These are phyloP conservation scores for Globisporangium rhizosaccharum DNA, from an alignment of 352 stramenopile species.

Conservation along the genomic window DNA sequence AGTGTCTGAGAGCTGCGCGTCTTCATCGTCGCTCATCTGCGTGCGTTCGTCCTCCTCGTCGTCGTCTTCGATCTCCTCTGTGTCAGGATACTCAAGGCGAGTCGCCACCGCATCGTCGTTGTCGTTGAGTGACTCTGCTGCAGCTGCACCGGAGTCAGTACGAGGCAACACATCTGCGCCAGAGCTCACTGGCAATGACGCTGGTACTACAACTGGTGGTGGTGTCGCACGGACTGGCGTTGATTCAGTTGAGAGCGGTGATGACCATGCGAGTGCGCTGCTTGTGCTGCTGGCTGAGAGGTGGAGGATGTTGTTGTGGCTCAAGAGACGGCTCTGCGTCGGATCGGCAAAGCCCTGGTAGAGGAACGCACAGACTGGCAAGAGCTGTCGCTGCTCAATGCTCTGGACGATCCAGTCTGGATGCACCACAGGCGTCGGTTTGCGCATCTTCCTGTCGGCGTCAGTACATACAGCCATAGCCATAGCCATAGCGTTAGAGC, in stretches of 20 bases:
- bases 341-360: constrained; percentile 77
- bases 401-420: constrained; percentile 92
- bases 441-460: constrained; percentile 39
- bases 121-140: no score
- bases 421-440: constrained; percentile 69
- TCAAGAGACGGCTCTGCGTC: constrained; percentile 45
- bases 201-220: no score
- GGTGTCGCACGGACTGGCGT: no score
- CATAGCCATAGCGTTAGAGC: no score
- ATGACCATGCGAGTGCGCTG: neutral
- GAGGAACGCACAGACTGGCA: constrained; percentile 81
- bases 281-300: neutral
- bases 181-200: no score
- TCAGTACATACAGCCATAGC: neutral
- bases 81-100: neutral
- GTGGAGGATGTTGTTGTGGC: constrained; percentile 10
- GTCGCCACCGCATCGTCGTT: neutral
- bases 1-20: neutral
- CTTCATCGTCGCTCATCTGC: neutral
- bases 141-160: no score
- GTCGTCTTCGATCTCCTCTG: neutral
- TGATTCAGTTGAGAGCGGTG: neutral
- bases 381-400: constrained; percentile 60
- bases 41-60: neutral
- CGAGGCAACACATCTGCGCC: no score